A percentile compares a stretch with the other conserved stretches of the same genome.
phyloP scores from a whole-genome alignment of 2,329 filamentous ascomycete genomes.

The Calonectria pauciramosa region DNA sequence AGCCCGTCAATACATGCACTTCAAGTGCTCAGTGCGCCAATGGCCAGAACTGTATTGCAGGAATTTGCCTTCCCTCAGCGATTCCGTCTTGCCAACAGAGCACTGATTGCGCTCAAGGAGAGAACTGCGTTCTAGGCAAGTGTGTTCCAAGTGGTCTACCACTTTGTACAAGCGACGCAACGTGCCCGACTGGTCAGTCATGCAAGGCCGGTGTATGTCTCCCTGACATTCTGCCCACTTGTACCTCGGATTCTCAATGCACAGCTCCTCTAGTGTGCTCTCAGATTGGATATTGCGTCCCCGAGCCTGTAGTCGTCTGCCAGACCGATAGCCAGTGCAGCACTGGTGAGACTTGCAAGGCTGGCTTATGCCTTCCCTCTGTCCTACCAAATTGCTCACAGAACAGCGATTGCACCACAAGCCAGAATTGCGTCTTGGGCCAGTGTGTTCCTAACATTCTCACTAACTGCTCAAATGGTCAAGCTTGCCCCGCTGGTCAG shows the following conservation, averaged over 20 bases:
- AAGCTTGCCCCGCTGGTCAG: neutral
- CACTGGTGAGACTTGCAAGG: neutral
- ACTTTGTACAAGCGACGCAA: neutral
- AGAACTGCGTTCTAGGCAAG: neutral
- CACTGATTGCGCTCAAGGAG: neutral
- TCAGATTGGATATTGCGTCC: neutral
- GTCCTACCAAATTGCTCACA: neutral
- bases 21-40: neutral
- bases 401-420: neutral
- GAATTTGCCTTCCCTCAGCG: constrained; percentile 10
- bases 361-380: constrained; percentile 1
- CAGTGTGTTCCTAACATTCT: neutral
- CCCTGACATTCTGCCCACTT: neutral
- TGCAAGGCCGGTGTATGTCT: constrained; percentile 15
- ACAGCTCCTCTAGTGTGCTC: neutral
- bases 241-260: neutral
- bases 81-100: neutral
- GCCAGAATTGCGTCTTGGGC: neutral
- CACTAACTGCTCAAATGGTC: neutral
- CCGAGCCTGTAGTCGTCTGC: neutral
- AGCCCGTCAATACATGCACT: neutral
- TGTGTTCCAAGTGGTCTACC: constrained; percentile 3
- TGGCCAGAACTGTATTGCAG: constrained; percentile 5
- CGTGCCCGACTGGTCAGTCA: neutral
- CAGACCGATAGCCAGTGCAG: neutral